phyloP scores from a whole-genome alignment of 208 protist species.

The Leishmania amazonensis region DNA sequence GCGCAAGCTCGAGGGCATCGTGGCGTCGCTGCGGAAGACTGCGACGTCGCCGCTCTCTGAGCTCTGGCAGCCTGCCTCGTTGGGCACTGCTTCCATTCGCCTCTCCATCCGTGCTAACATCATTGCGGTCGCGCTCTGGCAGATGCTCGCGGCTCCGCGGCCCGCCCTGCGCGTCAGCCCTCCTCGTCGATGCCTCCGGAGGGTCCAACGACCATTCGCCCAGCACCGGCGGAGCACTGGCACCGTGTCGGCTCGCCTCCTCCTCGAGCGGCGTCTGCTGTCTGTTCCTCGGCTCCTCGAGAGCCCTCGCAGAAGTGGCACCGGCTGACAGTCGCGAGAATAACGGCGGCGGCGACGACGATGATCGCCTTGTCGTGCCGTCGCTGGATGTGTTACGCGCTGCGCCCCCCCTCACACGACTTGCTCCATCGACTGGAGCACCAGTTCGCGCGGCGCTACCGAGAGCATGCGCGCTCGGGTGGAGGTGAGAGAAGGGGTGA shows the following conservation, averaged over 20 bases:
- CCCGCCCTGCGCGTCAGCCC: background rate
- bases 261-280: background rate
- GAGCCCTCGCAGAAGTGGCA: background rate
- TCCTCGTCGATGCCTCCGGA: background rate
- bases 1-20: constrained; percentile 10
- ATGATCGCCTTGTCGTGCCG: background rate
- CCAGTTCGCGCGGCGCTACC: background rate
- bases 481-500: background rate
- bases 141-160: background rate
- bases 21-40: background rate
- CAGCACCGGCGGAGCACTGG: background rate
- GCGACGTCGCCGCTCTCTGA: background rate
- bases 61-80: background rate
- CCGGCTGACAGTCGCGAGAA: background rate
- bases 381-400: background rate
- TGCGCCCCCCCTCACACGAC: background rate
- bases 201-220: constrained; percentile 5
- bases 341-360: background rate
- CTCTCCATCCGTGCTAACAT: background rate
- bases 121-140: too few relatives aligned
- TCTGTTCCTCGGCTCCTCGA: background rate
- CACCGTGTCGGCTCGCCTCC: background rate
- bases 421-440: background rate
- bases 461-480: too few relatives aligned
- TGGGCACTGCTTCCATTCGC: background rate